Conservation (phyloP, 176 grass and related monocot species). For the Phoenix dactylifera region DNA sequence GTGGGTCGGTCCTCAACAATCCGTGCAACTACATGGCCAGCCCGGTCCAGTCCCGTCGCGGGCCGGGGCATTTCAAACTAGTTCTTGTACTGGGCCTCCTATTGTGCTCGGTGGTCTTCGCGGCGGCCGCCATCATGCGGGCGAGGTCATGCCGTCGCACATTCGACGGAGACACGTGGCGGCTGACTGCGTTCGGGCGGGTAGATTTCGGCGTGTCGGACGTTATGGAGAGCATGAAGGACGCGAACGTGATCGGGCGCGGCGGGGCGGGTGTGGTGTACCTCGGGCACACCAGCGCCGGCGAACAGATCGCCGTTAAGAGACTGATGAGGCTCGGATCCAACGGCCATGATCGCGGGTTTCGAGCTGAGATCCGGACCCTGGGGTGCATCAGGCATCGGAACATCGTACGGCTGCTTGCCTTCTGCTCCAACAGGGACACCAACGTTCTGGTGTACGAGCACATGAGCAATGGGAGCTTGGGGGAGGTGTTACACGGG, state of each 20-base stretch:
- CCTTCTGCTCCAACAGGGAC: conserved; percentile 41
- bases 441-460: conserved; percentile 86
- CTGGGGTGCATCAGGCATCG: conserved; percentile 83
- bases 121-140: conserved; percentile 43
- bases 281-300: conserved; percentile 29
- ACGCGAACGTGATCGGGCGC: conserved; percentile 77
- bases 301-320: conserved; percentile 76
- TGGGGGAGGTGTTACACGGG: conserved; percentile 66
- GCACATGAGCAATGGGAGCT: conserved; percentile 83
- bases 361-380: conserved; percentile 70
- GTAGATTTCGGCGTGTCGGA: conserved; percentile 75
- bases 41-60: not conserved
- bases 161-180: conserved; percentile 29
- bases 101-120: conserved; percentile 68
- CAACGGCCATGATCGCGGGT: conserved; percentile 54
- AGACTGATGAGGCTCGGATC: conserved; percentile 30
- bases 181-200: conserved; percentile 77
- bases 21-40: conserved; percentile 20
- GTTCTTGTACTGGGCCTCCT: conserved; percentile 67
- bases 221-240: conserved; percentile 95
- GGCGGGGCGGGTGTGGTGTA: conserved; percentile 87
- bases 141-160: conserved; percentile 33
- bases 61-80: conserved; percentile 44
- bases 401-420: conserved; percentile 87
- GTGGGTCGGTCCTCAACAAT: conserved; percentile 32